Percentiles rank a stretch among this genome's conserved stretches.
Evolutionary conservation across 1,284 basidiomycete species (phyloP).

Genomic region (Phellopilus nigrolimitatus): DNA sequence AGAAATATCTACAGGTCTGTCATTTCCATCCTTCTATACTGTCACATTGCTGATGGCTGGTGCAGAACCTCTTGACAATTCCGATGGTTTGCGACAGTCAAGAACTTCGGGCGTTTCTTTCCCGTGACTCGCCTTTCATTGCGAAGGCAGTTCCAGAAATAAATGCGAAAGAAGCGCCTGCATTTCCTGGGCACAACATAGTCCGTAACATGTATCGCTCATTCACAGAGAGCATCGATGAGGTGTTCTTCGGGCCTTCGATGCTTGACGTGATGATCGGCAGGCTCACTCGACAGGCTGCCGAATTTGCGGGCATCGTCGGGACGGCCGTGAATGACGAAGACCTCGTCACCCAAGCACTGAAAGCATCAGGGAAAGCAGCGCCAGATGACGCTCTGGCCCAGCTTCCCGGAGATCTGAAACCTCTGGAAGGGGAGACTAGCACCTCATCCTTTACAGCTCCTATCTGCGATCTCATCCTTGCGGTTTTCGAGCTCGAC

Average conservation of each 20-base stretch:
- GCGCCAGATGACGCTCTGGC: slow-evolving; percentile 62
- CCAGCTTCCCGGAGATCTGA: slow-evolving; percentile 68
- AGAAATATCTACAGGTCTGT: slow-evolving; percentile 85
- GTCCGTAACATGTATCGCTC: slow-evolving; percentile 85
- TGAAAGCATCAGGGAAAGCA: slow-evolving; percentile 62
- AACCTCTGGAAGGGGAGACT: slow-evolving; percentile 79
- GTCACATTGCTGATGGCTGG: slow-evolving; percentile 3
- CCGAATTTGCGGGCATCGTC: slow-evolving; percentile 80
- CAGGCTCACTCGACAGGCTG: slow-evolving; percentile 81
- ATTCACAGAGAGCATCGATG: slow-evolving; percentile 87
- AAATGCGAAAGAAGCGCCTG: slow-evolving; percentile 35
- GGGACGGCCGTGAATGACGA: slow-evolving; percentile 79
- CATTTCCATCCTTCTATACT: background rate
- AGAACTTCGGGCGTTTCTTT: slow-evolving; percentile 83
- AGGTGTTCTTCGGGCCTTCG: slow-evolving; percentile 87
- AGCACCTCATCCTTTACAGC: slow-evolving; percentile 84
- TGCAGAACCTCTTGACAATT: slow-evolving; percentile 70
- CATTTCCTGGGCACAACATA: slow-evolving; percentile 66
- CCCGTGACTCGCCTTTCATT: slow-evolving; percentile 76
- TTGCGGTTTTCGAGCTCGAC: slow-evolving; percentile 92
- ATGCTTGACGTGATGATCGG: slow-evolving; percentile 94
- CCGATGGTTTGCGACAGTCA: slow-evolving; percentile 77
- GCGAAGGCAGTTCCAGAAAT: slow-evolving; percentile 42
- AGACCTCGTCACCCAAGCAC: slow-evolving; percentile 73
- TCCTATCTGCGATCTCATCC: slow-evolving; percentile 90